A percentile compares a stretch with the other conserved stretches of the same genome.
phyloP scores from a whole-genome alignment of 2,329 filamentous ascomycete genomes.

The Aspergillus phoenicis region DNA sequence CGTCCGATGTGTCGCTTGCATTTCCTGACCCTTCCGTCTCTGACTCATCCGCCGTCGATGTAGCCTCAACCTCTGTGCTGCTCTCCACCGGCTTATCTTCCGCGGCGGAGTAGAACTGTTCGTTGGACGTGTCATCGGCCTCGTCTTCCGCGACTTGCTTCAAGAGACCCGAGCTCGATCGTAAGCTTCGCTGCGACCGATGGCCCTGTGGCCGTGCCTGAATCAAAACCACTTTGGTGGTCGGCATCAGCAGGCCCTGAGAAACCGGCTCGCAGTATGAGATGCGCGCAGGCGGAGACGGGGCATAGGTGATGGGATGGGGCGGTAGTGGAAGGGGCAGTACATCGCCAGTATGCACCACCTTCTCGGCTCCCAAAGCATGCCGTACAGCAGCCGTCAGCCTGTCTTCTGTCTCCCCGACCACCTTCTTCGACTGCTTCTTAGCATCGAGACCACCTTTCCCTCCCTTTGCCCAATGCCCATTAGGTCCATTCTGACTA shows the following conservation, averaged over 20 bases:
- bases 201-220: slow-evolving; percentile 53
- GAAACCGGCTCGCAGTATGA: slow-evolving; percentile 92
- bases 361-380: slow-evolving; percentile 69
- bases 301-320: slow-evolving; percentile 83
- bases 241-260: slow-evolving; percentile 76
- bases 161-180: slow-evolving; percentile 55
- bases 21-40: slow-evolving; percentile 58
- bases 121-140: slow-evolving; percentile 81
- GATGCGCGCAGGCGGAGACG: slow-evolving; percentile 82
- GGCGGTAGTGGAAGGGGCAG: slow-evolving; percentile 74
- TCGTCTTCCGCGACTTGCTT: slow-evolving; percentile 62
- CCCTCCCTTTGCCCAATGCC: slow-evolving; percentile 39
- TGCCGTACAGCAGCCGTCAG: slow-evolving; percentile 70
- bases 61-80: slow-evolving; percentile 54
- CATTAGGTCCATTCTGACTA: slow-evolving; percentile 42
- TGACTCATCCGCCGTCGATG: slow-evolving; percentile 61
- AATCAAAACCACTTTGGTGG: slow-evolving; percentile 78
- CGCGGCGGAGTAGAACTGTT: slow-evolving; percentile 89
- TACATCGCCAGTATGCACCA: slow-evolving; percentile 83
- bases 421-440: slow-evolving; percentile 38
- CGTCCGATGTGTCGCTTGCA: slow-evolving; percentile 82
- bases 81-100: slow-evolving; percentile 65
- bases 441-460: slow-evolving; percentile 33
- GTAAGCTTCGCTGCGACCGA: slow-evolving; percentile 47
- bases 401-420: slow-evolving; percentile 55